phyloP scores from a whole-genome alignment of 768 basidiomycete species.

The Suillus cothurnatus region DNA sequence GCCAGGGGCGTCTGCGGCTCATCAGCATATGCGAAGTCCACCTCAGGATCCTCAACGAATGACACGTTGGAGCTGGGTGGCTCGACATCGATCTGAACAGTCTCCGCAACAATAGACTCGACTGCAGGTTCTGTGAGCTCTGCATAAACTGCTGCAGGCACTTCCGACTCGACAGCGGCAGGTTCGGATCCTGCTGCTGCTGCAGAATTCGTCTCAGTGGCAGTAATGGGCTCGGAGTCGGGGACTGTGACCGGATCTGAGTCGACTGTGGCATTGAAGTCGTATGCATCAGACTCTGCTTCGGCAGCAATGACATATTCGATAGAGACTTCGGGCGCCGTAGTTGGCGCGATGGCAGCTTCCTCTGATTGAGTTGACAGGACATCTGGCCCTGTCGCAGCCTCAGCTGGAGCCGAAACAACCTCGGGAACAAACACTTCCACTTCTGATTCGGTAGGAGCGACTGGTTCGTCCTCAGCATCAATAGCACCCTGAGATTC shows the following conservation, averaged over 20 bases:
- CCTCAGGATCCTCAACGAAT: slow-evolving; percentile 9
- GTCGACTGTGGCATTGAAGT: background rate
- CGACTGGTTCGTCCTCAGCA: background rate
- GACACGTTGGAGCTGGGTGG: slow-evolving; percentile 7
- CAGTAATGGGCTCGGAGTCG: slow-evolving; percentile 2
- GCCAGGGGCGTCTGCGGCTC: background rate
- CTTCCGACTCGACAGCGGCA: background rate
- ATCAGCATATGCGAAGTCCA: background rate
- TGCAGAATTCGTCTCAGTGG: background rate
- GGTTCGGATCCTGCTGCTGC: background rate
- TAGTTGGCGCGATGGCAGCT: background rate
- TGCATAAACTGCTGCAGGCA: background rate
- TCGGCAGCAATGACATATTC: background rate
- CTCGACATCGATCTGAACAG: slow-evolving; percentile 8
- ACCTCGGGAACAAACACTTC: slow-evolving; percentile 1
- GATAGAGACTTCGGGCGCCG: background rate
- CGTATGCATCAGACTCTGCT: background rate
- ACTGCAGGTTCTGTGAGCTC: background rate
- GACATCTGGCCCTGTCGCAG: background rate
- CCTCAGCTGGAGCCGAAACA: background rate
- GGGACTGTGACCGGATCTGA: background rate
- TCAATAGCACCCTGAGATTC: background rate
- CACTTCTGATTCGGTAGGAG: slow-evolving; percentile 1
- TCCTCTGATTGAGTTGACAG: background rate
- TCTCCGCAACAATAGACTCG: background rate